Conservation (phyloP, 2,329 filamentous ascomycete species). For the Ambrosiella beaveri region DNA sequence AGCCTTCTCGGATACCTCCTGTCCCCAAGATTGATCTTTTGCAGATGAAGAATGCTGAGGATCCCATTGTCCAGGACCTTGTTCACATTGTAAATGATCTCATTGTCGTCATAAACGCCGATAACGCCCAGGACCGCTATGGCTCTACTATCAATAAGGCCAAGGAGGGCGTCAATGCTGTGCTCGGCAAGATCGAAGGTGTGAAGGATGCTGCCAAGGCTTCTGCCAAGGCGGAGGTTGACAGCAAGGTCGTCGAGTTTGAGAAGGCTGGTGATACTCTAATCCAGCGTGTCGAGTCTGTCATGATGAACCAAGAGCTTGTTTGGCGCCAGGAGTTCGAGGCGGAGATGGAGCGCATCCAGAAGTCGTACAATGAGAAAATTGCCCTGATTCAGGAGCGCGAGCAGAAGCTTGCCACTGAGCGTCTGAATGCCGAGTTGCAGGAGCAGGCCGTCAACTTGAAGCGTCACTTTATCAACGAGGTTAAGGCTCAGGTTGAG, state of each 20-base stretch:
- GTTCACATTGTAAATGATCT: constrained; percentile 93
- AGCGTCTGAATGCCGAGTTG: constrained; percentile 68
- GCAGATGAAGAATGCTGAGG: constrained; percentile 54
- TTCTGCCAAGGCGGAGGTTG: constrained; percentile 58
- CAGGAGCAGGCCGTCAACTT: constrained; percentile 79
- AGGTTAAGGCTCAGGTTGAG: constrained; percentile 70
- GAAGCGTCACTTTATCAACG: constrained; percentile 65
- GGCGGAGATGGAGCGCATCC: constrained; percentile 65
- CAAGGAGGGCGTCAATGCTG: constrained; percentile 62
- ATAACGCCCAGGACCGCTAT: constrained; percentile 62
- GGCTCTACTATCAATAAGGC: constrained; percentile 64
- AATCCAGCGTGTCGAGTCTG: constrained; percentile 69
- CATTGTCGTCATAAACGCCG: constrained; percentile 81
- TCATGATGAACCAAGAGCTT: constrained; percentile 64
- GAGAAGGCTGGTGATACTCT: constrained; percentile 75
- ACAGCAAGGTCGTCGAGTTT: constrained; percentile 57
- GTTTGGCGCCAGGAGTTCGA: constrained; percentile 79
- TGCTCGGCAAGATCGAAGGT: constrained; percentile 59
- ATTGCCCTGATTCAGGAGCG: constrained; percentile 63
- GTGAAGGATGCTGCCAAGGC: constrained; percentile 54
- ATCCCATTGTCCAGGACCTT: constrained; percentile 80
- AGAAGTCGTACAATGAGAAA: constrained; percentile 61
- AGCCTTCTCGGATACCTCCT: constrained; percentile 46
- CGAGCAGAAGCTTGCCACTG: constrained; percentile 63
- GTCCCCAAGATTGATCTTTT: constrained; percentile 62